Evolutionary conservation across 2,329 filamentous ascomycete species (phyloP), one percentile per base, ranked within the genome.

Genomic region (Colletotrichum costaricense): DNA sequence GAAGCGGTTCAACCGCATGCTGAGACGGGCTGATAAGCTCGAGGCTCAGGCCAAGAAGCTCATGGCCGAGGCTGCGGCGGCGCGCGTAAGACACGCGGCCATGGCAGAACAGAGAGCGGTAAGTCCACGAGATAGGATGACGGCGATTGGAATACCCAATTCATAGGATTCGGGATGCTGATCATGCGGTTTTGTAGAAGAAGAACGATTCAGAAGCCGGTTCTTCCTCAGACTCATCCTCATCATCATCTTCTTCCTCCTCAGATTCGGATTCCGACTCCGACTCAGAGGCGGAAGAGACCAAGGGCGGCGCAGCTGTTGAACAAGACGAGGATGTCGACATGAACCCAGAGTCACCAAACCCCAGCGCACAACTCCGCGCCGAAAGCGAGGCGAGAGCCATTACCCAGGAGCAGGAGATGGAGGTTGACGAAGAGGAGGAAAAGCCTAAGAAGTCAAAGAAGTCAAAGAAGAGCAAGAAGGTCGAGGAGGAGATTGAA

Each of bases 31-130:
- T 38, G 80, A 84, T 30, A 83, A 83, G 76, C 80, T 86, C 46
- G 82, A 86, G 77, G 77, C 76, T 3, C 79, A 86, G 77, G 84
- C 82, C 2, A 75, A 78, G 26, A 83, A 84, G 78, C 73, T 88
- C 42, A 76, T 85, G 76, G 78, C 76, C 1, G 81, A 87, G 69
- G 82, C 86, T 0, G 81, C 84, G 73, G 82, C 80, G 69, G 78
- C 78, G 16, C 77, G 77, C 59, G 80, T 75, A 33, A 79, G 76
- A 24, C 77, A 79, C 35, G 78, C 79, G 54, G 63, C 75, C 33
- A 75, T 81, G 12, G 78, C 79, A 30, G 73, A 76, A 68, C 35
- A 76, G 69, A 78, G 76, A 62, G 75, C 73, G 26, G 80, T 82
- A 76, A 49, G 69, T 67, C 28, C 24, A 38, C 28, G 2, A 3